Conservation (phyloP, 345 rosid species). For the Hypericum perforatum region DNA sequence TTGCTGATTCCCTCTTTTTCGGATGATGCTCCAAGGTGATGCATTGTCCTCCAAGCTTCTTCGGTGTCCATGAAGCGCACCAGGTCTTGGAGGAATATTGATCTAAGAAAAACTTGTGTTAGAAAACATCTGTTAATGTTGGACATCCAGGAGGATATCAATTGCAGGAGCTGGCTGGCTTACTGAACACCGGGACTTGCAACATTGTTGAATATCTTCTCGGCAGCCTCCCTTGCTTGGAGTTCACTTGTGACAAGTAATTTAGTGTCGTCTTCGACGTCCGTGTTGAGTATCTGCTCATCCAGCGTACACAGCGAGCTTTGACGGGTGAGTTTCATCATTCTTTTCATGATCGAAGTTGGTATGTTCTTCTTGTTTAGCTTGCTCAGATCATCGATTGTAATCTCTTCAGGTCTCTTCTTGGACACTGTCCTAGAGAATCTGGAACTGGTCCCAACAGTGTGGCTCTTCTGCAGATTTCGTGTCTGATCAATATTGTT, state of each 20-base stretch:
- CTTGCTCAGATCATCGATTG: constrained; percentile 29
- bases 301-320: constrained; percentile 35
- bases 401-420: constrained; percentile 18
- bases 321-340: constrained; percentile 27
- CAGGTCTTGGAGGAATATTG: constrained; percentile 31
- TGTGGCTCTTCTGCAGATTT: constrained; percentile 5
- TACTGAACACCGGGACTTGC: constrained; percentile 32
- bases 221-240: constrained; percentile 36
- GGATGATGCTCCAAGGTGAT: constrained; percentile 16
- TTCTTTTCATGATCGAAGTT: constrained; percentile 36
- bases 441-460: constrained; percentile 12
- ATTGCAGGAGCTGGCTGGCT: background rate
- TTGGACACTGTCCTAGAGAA: constrained; percentile 5
- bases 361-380: constrained; percentile 31
- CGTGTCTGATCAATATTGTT: background rate
- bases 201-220: constrained; percentile 37
- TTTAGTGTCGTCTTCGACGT: constrained; percentile 4
- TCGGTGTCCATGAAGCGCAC: constrained; percentile 31
- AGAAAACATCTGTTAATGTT: background rate
- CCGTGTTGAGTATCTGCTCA: constrained; percentile 34
- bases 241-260: constrained; percentile 24
- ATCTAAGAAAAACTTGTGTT: background rate
- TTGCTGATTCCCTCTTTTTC: constrained; percentile 21
- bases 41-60: constrained; percentile 26
- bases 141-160: constrained; percentile 2